Percentiles rank a stretch among this genome's conserved stretches.
Evolutionary conservation across 768 basidiomycete species (phyloP).

Genomic region (Butyriboletus loyo): DNA sequence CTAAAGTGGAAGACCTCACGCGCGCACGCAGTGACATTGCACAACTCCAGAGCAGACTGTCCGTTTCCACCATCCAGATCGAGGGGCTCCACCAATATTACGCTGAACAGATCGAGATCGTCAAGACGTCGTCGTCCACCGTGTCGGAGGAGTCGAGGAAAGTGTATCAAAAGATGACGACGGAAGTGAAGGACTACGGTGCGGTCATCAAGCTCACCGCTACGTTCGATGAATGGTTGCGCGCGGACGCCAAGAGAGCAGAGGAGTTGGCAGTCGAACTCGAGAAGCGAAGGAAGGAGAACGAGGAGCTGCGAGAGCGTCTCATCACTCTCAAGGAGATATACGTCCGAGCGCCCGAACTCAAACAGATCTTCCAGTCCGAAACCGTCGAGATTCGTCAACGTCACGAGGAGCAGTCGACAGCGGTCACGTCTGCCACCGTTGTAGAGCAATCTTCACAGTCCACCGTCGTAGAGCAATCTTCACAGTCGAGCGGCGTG

Average conservation of each 20-base stretch:
- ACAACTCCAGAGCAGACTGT: too few species aligned
- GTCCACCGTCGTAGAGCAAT: neutral
- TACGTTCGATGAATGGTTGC: conserved; percentile 5
- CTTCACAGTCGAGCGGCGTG: neutral
- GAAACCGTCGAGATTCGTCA: neutral
- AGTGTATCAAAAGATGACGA: too few species aligned
- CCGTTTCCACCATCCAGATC: too few species aligned
- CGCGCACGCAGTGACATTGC: too few species aligned
- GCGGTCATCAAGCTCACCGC: conserved; percentile 9
- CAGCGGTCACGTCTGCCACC: neutral
- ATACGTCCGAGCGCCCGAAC: neutral
- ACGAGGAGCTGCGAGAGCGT: neutral
- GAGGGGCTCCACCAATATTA: too few species aligned
- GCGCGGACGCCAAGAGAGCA: conserved; percentile 4
- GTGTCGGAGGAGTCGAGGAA: too few species aligned
- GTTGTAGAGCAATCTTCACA: neutral
- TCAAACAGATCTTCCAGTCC: neutral
- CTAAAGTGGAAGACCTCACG: too few species aligned
- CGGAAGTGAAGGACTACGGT: neutral
- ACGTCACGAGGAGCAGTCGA: neutral
- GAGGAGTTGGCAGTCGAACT: conserved; percentile 1
- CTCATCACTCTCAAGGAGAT: conserved; percentile 6
- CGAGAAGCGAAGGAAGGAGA: conserved; percentile 6
- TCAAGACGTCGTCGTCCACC: too few species aligned
- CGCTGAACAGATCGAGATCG: too few species aligned